These are phyloP conservation scores for Debaryomyces hansenii DNA, from an alignment of 805 yeast species.

Conservation along the genomic window DNA sequence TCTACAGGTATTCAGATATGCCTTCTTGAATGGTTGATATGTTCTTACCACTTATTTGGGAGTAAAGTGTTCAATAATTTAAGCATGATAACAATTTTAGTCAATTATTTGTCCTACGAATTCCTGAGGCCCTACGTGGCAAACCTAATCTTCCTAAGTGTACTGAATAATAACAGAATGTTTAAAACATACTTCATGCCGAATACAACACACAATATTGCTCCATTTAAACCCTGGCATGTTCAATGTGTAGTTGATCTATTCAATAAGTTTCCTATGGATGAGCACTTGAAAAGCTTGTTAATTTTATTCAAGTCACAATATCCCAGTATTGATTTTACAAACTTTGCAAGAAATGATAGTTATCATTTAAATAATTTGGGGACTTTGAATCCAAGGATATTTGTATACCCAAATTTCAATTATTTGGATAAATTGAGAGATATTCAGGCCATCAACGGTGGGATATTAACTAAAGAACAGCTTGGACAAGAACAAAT, in stretches of 20 bases:
- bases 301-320: slow-evolving; percentile 19
- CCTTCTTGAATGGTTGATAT: slow-evolving; percentile 23
- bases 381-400: slow-evolving; percentile 18
- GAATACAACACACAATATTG: slow-evolving; percentile 5
- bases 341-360: slow-evolving; percentile 4
- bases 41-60: slow-evolving; percentile 17
- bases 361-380: slow-evolving; percentile 12
- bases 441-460: neutral
- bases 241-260: slow-evolving; percentile 28
- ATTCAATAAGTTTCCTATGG: slow-evolving; percentile 29
- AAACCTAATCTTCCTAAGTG: slow-evolving; percentile 18
- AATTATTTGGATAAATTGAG: slow-evolving; percentile 10
- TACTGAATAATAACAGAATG: slow-evolving; percentile 12
- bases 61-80: slow-evolving; percentile 9
- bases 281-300: slow-evolving; percentile 22
- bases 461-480: neutral
- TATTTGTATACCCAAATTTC: slow-evolving; percentile 25
- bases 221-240: slow-evolving; percentile 27
- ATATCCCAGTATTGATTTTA: slow-evolving; percentile 19
- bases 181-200: slow-evolving; percentile 10
- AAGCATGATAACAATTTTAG: slow-evolving; percentile 15
- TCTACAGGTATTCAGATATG: slow-evolving; percentile 14
- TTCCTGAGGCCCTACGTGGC: slow-evolving; percentile 22
- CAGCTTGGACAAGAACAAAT: neutral
- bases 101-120: slow-evolving; percentile 22